Base-by-base conservation (phyloP, 306 rosid species). In the Cucumis sativus region DNA sequence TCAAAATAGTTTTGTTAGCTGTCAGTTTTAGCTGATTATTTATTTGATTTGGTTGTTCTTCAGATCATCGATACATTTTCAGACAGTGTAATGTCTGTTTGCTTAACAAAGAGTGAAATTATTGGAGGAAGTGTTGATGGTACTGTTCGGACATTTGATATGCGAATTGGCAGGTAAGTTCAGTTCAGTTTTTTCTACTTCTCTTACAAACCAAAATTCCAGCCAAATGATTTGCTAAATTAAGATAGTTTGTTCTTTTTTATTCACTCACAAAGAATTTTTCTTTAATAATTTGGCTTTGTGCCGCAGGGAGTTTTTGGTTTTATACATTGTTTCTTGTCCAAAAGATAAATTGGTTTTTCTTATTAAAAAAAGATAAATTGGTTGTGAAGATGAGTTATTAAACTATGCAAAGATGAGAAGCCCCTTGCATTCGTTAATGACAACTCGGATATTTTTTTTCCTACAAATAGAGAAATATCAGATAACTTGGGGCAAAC, bases 81-180 rank as follows among this genome's bases (percentile, higher is more conserved):
- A 71, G 98, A 95, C 68, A 89, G 96, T 83, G 96, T 92, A 74
- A 91, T 92, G 97, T 92, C 98, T 74, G 89, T 92, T 80, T 88
- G 91, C 82, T 83, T 95, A 60, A 88, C 96, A 21, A 95, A 92
- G 80, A 92, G 86, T 21, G 97, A 89, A 82, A 92, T 92, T 79
- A 88, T 92, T 25, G 97, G 92, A 58, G 99, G 92, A 60, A 95
- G 99, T 83, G 99, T 92, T 78, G 97, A 95, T 84, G 97, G 99
- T 82, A 91, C 97, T 84, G 92, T 95, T 75, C 87, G 93, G 68
- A 90, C 97, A 43, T 92, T 95, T 82, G 96, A 92, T 79, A 87
- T 92, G 51, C 91, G 92, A 49, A 85, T 92, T 18, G 97, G 97
- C 85, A 95, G 97, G 97, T 92, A 80, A 51, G 62, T 18, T 74